Evolutionary conservation across 371 early-diverging fungal species (phyloP).

Genomic region (Lichtheimia ramosa): DNA sequence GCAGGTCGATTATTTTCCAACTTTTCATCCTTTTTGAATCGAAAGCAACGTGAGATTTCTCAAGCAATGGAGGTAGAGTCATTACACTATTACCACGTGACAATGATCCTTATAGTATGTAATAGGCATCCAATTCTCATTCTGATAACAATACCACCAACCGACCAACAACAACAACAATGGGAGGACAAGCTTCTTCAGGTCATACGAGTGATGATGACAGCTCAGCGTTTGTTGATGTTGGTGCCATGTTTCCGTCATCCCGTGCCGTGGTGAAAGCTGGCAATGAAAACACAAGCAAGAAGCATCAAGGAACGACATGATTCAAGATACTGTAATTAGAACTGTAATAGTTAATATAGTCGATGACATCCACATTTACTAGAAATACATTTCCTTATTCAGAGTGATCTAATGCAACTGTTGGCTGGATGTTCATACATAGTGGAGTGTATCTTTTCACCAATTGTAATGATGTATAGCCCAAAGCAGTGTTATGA

Average conservation of each 20-base stretch:
- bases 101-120: not conserved
- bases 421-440: no score
- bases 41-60: conserved; percentile 55
- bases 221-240: conserved; percentile 37
- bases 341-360: no score
- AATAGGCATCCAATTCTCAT: conserved; percentile 8
- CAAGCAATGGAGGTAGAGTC: conserved; percentile 43
- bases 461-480: no score
- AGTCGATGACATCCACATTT: no score
- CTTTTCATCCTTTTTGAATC: conserved; percentile 54
- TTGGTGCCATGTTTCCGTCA: conserved; percentile 35
- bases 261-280: not conserved
- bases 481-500: no score
- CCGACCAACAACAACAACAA: conserved; percentile 1
- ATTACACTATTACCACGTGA: not conserved
- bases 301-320: no score
- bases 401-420: no score
- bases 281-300: no score
- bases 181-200: conserved; percentile 2
- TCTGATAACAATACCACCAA: conserved; percentile 3
- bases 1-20: conserved; percentile 57
- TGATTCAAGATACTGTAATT: no score
- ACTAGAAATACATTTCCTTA: no score
- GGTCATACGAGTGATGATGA: conserved; percentile 22
- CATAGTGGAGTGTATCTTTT: no score